Evolutionary conservation across 495 filamentous ascomycete species (phyloP).

Genomic region (Stereocaulon alpinum): DNA sequence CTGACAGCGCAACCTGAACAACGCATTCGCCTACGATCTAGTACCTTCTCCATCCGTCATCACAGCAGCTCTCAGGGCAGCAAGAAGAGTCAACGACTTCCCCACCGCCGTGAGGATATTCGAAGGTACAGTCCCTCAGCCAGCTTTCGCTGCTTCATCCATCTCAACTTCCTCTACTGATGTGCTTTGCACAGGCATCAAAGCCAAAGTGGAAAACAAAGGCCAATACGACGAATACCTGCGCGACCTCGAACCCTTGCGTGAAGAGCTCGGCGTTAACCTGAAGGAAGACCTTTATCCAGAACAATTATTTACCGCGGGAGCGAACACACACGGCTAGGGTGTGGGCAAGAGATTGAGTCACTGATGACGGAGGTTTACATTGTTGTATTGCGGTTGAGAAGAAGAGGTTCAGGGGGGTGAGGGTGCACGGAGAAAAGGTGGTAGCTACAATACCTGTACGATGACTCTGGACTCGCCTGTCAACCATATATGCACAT

Average conservation of each 20-base stretch:
- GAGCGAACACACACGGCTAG: slow-evolving; percentile 13
- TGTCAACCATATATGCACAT: neutral
- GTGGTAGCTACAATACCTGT: neutral
- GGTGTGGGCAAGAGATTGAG: neutral
- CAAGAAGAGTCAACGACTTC: slow-evolving; percentile 94
- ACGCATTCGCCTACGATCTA: slow-evolving; percentile 99
- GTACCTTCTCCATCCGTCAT: slow-evolving; percentile 91
- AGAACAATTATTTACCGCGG: slow-evolving; percentile 42
- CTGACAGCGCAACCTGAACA: slow-evolving; percentile 92
- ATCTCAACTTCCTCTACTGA: slow-evolving; percentile 5
- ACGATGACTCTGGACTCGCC: slow-evolving; percentile 5
- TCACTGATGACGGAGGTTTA: neutral
- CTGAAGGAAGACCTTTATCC: slow-evolving; percentile 95
- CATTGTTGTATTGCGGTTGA: neutral
- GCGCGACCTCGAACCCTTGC: slow-evolving; percentile 77
- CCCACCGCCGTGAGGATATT: slow-evolving; percentile 96
- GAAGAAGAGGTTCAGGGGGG: neutral
- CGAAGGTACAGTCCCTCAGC: slow-evolving; percentile 57
- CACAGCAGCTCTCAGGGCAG: slow-evolving; percentile 80
- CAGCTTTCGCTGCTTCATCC: neutral
- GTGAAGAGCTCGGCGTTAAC: slow-evolving; percentile 84
- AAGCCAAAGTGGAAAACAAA: slow-evolving; percentile 98
- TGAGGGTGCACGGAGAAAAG: neutral
- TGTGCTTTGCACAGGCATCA: slow-evolving; percentile 57
- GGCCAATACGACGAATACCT: slow-evolving; percentile 98